These are phyloP conservation scores for Solanum chmielewskii DNA, from an alignment of 257 asterid species.

Conservation along the genomic window DNA sequence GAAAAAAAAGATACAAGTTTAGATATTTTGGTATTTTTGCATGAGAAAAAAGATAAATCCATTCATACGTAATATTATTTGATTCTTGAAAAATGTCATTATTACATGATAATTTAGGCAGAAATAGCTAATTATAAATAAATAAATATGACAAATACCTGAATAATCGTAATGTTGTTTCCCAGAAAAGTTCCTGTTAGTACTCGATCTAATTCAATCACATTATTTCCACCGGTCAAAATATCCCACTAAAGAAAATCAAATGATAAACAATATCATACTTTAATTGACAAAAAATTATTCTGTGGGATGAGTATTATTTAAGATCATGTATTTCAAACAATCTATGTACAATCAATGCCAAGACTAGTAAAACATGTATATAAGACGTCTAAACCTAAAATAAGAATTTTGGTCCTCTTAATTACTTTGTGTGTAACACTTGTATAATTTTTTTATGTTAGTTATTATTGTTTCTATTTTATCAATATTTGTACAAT, in stretches of 20 bases:
- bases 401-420: neutral
- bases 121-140: neutral
- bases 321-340: neutral
- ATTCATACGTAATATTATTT: neutral
- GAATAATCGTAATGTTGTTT: constrained; percentile 44
- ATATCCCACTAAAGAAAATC: constrained; percentile 47
- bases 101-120: neutral
- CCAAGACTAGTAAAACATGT: neutral
- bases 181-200: constrained; percentile 45
- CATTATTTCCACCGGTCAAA: constrained; percentile 30
- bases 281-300: neutral
- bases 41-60: neutral
- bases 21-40: neutral
- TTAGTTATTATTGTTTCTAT: neutral
- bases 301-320: neutral
- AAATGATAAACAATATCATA: neutral
- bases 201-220: constrained; percentile 35
- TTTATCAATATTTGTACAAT: no score
- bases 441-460: neutral
- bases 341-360: neutral
- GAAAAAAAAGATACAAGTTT: neutral
- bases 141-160: constrained; percentile 24
- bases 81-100: neutral
- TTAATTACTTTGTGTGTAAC: neutral
- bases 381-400: neutral